Base-by-base conservation (phyloP, 176 grass and related monocot species). In the Rhynchospora breviuscula region DNA sequence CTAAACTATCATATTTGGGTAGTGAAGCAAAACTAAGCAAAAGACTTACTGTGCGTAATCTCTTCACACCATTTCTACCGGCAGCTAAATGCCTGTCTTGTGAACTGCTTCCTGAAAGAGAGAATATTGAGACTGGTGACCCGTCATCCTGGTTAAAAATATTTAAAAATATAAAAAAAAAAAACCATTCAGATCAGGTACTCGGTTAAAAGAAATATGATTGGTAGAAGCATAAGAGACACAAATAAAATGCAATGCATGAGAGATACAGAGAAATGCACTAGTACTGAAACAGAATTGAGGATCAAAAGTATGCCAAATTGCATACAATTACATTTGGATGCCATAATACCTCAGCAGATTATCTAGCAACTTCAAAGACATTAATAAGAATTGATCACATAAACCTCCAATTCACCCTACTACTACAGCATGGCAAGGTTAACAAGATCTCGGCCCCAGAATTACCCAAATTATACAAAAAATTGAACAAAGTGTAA, bases 61-160 rank as follows among this genome's bases (percentile, higher is more conserved):
- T 87, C 80, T 96, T 99, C 77, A 96, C 93, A 69, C 97, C 97
- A 84, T 99, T 96, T 14, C 91, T 93, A 54, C 93, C 97, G 86
- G 97, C 97, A 87, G 89, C 87, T 87, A 96, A 92, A 68, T 95
- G 93, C 18, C 93, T 88, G 84, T 99, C 97, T 82, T 99, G 97
- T 85, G 88, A 82, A 81, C 84, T 96, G 83, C 86, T 95, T 84
- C 93, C 97, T 74, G 91, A 96, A 69, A 99, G 88, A 85, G 89
- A 91, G 88, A 99, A 99, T 79, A 99, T 96, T 22, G 97, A 99
- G 70, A 99, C 97, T 19, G 89, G 53, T 11, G 91, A 93, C 56
- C 97, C 93, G 80, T 99, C 97, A 84, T 99, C 97, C 97, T 99
- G 89, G 82, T 87, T 72, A 88, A 85, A 43, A 87, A 86, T 59